These are phyloP conservation scores for Daldinia sp. DNA, from an alignment of 2,329 filamentous ascomycete species.

Conservation along the genomic window DNA sequence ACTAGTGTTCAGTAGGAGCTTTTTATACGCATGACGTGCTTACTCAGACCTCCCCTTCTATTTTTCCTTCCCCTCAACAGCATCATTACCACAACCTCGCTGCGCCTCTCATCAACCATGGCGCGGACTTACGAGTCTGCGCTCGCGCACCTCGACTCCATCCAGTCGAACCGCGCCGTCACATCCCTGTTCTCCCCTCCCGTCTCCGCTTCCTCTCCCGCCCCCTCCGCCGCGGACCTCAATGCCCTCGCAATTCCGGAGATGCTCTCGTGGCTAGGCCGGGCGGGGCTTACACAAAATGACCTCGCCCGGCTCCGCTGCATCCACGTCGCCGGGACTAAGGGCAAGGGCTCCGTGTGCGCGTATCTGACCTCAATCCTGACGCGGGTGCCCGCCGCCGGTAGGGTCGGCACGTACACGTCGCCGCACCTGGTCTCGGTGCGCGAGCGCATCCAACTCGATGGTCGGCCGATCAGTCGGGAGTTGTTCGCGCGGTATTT, in stretches of 20 bases:
- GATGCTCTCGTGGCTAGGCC: slow-evolving; percentile 81
- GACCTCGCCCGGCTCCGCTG: slow-evolving; percentile 57
- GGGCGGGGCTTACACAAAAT: slow-evolving; percentile 75
- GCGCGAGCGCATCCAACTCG: slow-evolving; percentile 85
- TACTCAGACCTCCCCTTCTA: slow-evolving; percentile 7
- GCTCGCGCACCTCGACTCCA: slow-evolving; percentile 77
- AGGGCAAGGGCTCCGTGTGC: slow-evolving; percentile 91
- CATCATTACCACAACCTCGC: neutral
- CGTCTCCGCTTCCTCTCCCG: slow-evolving; percentile 60
- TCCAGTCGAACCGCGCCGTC: slow-evolving; percentile 83
- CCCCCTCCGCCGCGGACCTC: slow-evolving; percentile 57
- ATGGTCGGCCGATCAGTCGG: slow-evolving; percentile 77
- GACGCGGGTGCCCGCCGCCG: slow-evolving; percentile 53
- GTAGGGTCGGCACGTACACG: slow-evolving; percentile 79
- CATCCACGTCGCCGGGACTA: slow-evolving; percentile 92
- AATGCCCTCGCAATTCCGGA: slow-evolving; percentile 84
- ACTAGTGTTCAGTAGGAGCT: no score
- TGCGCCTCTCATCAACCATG: slow-evolving; percentile 36
- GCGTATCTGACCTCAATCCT: slow-evolving; percentile 86
- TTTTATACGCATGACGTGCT: neutral
- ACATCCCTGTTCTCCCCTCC: slow-evolving; percentile 61
- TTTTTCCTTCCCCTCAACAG: neutral
- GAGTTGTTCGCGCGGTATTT: slow-evolving; percentile 80
- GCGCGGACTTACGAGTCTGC: slow-evolving; percentile 72
- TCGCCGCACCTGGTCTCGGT: slow-evolving; percentile 88